Conservation (phyloP, 192 early-diverging fungal species). For the Fimicolochytrium jonesii region DNA sequence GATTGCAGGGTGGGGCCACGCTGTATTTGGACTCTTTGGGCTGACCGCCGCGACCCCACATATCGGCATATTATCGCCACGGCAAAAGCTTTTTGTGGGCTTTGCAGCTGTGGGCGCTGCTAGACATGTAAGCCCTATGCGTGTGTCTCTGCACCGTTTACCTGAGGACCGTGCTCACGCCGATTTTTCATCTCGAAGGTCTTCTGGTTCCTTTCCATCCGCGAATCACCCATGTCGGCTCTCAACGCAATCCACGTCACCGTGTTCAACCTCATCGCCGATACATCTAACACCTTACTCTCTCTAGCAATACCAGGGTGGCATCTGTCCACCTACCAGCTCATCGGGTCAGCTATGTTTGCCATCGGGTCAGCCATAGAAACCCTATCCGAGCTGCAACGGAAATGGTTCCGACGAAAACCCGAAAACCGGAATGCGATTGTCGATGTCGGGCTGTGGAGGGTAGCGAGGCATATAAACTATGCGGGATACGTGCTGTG, state of each 20-base stretch:
- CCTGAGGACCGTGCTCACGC: neutral
- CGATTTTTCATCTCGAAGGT: no score
- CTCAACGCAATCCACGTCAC: conserved; percentile 2
- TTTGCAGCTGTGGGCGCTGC: conserved; percentile 16
- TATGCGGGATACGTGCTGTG: conserved; percentile 21
- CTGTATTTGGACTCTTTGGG: neutral
- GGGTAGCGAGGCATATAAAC: conserved; percentile 13
- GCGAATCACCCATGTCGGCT: conserved; percentile 4
- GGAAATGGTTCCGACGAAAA: conserved; percentile 11
- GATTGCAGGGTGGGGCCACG: conserved; percentile 14
- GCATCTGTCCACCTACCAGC: neutral
- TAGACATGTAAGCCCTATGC: neutral
- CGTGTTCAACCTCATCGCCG: conserved; percentile 10
- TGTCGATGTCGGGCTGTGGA: neutral
- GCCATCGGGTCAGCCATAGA: conserved; percentile 6
- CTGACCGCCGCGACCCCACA: conserved; percentile 1
- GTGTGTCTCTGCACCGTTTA: neutral
- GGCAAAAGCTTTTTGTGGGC: conserved; percentile 20
- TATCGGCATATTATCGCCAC: conserved; percentile 16
- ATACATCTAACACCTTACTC: conserved; percentile 11
- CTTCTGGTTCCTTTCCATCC: conserved; percentile 20
- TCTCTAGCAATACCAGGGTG: conserved; percentile 11
- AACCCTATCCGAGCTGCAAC: conserved; percentile 13
- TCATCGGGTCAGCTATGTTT: neutral
- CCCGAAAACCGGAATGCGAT: neutral